Percentiles rank a stretch among this genome's conserved stretches.
These are phyloP conservation scores for Serendipita vermifera DNA, from an alignment of 768 basidiomycete genomes.

Conservation along the genomic window DNA sequence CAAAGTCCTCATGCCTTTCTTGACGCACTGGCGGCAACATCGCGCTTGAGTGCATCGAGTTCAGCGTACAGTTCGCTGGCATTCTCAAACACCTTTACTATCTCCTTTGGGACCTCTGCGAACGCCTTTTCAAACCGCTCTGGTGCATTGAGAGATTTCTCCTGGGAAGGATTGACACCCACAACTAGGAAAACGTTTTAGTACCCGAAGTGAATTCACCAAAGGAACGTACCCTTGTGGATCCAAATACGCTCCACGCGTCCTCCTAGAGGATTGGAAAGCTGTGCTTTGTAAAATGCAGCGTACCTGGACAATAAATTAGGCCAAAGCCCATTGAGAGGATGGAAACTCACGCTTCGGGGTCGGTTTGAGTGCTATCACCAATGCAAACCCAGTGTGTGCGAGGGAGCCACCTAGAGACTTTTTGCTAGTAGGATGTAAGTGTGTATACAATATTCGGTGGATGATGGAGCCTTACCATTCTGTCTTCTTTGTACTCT, in stretches of 20 bases:
- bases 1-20: background rate
- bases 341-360: background rate
- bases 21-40: background rate
- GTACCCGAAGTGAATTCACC: background rate
- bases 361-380: constrained; percentile 2
- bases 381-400: constrained; percentile 1
- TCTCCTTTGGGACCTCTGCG: background rate
- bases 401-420: background rate
- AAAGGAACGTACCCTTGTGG: background rate
- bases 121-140: constrained; percentile 8
- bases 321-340: no score
- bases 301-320: background rate
- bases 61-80: background rate
- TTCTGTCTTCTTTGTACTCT: background rate
- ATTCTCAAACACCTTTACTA: constrained; percentile 4
- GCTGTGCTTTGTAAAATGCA: background rate
- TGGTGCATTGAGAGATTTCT: background rate
- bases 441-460: no score
- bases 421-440: background rate
- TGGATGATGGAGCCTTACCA: no score
- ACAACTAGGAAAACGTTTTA: background rate
- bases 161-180: background rate
- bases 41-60: background rate
- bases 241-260: constrained; percentile 7
- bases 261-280: background rate